Conservation (phyloP, 2,329 filamentous ascomycete genomes). For the Cercospora berteroae region DNA sequence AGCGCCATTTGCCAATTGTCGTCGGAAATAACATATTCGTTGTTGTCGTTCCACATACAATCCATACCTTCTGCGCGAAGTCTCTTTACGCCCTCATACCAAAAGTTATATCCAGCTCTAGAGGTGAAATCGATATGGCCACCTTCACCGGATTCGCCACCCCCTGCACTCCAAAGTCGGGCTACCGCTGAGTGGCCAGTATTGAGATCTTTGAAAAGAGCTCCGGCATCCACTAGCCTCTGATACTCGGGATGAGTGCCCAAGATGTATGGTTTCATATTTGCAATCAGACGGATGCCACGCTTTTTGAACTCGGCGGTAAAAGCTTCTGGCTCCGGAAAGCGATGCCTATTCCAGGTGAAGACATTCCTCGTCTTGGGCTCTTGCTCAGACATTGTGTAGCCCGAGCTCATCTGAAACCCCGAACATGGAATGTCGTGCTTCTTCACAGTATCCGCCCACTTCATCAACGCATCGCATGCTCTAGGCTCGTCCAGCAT, state of each 20-base stretch:
- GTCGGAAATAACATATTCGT: conserved; percentile 66
- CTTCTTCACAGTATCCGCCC: conserved; percentile 60
- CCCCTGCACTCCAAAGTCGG: conserved; percentile 69
- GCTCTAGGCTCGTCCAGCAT: conserved; percentile 58
- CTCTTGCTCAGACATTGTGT: conserved; percentile 64
- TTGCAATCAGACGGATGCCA: conserved; percentile 67
- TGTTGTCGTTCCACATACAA: conserved; percentile 78
- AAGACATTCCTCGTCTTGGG: conserved; percentile 71
- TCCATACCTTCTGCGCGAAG: conserved; percentile 65
- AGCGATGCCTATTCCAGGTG: conserved; percentile 69
- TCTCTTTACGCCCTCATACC: conserved; percentile 65
- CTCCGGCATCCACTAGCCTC: conserved; percentile 57
- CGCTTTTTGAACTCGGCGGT: conserved; percentile 60
- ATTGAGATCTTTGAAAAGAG: conserved; percentile 61
- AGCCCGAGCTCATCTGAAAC: conserved; percentile 71
- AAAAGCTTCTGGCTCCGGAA: conserved; percentile 66
- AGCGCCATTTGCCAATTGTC: conserved; percentile 66
- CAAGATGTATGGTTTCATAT: conserved; percentile 71
- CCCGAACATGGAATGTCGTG: conserved; percentile 69
- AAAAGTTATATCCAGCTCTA: conserved; percentile 65
- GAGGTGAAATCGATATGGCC: conserved; percentile 74
- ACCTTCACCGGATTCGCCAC: conserved; percentile 67
- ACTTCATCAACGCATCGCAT: conserved; percentile 57
- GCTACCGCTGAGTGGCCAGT: conserved; percentile 53
- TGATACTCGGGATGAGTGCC: conserved; percentile 65